phyloP scores from a whole-genome alignment of 306 rosid genomes.

The Gleditsia sinensis region DNA sequence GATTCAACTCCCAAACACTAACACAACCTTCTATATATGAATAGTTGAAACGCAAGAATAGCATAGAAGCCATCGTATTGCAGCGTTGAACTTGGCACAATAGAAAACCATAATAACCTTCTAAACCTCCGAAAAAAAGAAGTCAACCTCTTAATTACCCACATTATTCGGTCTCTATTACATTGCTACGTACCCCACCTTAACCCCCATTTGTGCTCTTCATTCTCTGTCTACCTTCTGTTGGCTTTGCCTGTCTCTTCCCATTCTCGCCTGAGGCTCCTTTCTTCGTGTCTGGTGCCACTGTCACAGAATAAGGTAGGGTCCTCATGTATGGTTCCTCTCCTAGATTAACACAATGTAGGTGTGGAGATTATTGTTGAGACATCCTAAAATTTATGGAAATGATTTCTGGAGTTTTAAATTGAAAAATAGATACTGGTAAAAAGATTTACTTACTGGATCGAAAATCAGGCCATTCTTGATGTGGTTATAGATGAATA shows the following conservation, averaged over 20 bases:
- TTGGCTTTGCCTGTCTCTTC: not conserved
- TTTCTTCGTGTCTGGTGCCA: conserved; percentile 15
- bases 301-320: conserved; percentile 44
- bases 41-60: conserved; percentile 38
- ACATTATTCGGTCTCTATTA: conserved; percentile 44
- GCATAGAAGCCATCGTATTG: conserved; percentile 20
- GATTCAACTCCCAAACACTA: not conserved
- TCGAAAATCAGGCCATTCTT: too few species aligned
- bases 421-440: not conserved
- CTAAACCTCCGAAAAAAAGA: conserved; percentile 18
- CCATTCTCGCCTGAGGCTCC: conserved; percentile 29
- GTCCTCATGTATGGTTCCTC: not conserved
- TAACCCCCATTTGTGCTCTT: conserved; percentile 27
- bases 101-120: not conserved
- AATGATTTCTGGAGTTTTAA: not conserved
- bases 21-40: conserved; percentile 25
- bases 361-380: too few species aligned
- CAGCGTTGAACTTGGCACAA: conserved; percentile 16
- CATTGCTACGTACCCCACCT: conserved; percentile 30
- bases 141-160: conserved; percentile 9
- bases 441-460: not conserved
- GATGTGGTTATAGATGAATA: too few species aligned
- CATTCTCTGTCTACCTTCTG: not conserved
- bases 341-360: not conserved
- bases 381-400: too few species aligned